phyloP scores from a whole-genome alignment of 2,329 filamentous ascomycete species.

The Penicillium sp. region DNA sequence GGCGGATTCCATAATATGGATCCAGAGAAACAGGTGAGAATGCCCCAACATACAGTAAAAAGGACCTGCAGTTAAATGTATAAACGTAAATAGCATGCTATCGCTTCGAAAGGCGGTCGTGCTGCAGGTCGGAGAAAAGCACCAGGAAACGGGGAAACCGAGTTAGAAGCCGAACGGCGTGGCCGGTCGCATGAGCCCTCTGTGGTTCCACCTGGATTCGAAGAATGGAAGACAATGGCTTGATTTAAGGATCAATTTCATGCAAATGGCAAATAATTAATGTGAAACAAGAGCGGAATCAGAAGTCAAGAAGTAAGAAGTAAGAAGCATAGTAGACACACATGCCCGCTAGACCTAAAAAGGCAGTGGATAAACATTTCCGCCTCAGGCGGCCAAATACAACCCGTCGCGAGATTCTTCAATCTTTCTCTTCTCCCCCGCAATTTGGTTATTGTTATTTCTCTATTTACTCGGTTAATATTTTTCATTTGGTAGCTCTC shows the following conservation, averaged over 20 bases:
- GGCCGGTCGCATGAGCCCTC: slow-evolving; percentile 15
- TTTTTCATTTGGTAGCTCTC: neutral
- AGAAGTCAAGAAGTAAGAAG: neutral
- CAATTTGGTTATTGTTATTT: slow-evolving; percentile 18
- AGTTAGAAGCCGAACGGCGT: slow-evolving; percentile 2
- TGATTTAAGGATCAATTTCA: neutral
- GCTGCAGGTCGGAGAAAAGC: slow-evolving; percentile 2
- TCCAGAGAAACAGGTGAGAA: slow-evolving; percentile 27
- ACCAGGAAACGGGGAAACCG: slow-evolving; percentile 6
- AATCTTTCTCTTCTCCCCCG: slow-evolving; percentile 5
- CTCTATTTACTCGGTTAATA: neutral
- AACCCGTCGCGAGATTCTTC: slow-evolving; percentile 5
- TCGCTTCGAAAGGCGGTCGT: slow-evolving; percentile 26
- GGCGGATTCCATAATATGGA: slow-evolving; percentile 30
- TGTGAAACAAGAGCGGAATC: neutral
- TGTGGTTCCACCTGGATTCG: slow-evolving; percentile 19
- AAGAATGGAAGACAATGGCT: slow-evolving; percentile 18
- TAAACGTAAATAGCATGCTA: slow-evolving; percentile 16
- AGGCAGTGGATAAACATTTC: slow-evolving; percentile 16
- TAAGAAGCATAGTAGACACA: neutral
- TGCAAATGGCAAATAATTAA: neutral
- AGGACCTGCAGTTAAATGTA: neutral
- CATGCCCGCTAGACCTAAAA: slow-evolving; percentile 12
- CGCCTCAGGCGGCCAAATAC: slow-evolving; percentile 15
- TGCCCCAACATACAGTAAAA: neutral